Base-by-base conservation (phyloP, 176 grass and related monocot species). In the Poa annua region DNA sequence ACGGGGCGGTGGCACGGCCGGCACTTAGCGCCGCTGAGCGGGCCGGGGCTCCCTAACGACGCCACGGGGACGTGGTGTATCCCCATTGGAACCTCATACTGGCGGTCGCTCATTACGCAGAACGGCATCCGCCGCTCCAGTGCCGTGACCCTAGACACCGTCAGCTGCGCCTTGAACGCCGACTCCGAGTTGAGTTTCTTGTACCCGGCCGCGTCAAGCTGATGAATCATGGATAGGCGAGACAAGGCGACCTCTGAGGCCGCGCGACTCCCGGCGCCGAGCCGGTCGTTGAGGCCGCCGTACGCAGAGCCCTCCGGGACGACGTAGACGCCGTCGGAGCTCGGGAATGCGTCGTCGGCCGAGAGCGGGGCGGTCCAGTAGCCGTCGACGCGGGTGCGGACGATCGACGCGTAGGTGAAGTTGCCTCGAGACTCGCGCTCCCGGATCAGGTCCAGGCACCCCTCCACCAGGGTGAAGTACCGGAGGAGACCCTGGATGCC, bases 391-490 rank as follows among this genome's bases (percentile, higher is more conserved):
- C 95, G 92, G 9, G 92, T 97, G 33, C 92, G 90, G 24, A 97
- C 21, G 50, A 97, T 75, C 86, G 81, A 88, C 20, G 73, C 79
- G 71, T 92, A 97, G 22, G 86, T 86, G 83, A 94, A 85, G 71
- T 87, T 91, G 65, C 70, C 44, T n/a, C 38, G 52, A 5, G 84
- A 76, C 75, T 97, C 92, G 14, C 80, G 92, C 34, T 63, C 52
- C 13, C 75, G 26, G 55, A 97, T 92, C 17, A 97, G 32, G 78
- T 89, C 85, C 20, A 97, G 81, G 81, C 95, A 97, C 0, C 95
- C 95, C 32, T 97, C 95, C 41, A 94, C 95, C 51, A 97, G 82
- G 5, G 57, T 75, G 80, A 94, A 97, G 66, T 97, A 94, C 17
- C 88, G 95, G 10, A 97, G 83, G 20, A 97, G 77, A 11, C 94